Conservation (phyloP, 2,329 filamentous ascomycete species). For the Xylogone sp. region DNA sequence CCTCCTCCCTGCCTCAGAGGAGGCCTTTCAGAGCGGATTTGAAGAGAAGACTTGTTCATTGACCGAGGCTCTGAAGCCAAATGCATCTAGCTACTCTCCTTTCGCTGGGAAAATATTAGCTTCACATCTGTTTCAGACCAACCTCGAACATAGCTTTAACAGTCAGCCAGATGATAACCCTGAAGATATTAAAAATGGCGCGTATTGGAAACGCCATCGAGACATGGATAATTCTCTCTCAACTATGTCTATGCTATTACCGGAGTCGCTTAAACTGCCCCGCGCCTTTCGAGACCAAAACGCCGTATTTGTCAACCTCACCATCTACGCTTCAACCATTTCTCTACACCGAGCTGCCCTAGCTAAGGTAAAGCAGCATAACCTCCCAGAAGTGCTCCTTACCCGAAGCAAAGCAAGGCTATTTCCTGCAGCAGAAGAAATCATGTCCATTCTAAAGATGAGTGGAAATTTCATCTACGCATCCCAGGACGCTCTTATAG, state of each 20-base stretch:
- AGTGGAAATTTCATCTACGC: constrained; percentile 32
- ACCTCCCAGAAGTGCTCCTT: constrained; percentile 51
- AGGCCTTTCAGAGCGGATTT: constrained; percentile 53
- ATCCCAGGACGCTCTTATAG: constrained; percentile 66
- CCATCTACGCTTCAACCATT: constrained; percentile 64
- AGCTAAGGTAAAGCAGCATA: constrained; percentile 62
- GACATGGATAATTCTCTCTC: constrained; percentile 59
- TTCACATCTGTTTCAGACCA: constrained; percentile 58
- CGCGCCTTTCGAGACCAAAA: constrained; percentile 55
- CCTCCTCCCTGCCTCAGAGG: constrained; percentile 58
- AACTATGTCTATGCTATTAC: constrained; percentile 32
- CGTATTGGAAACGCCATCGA: constrained; percentile 65
- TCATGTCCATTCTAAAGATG: constrained; percentile 65
- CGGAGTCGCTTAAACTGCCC: constrained; percentile 29
- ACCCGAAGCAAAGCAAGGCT: constrained; percentile 64
- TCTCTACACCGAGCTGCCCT: constrained; percentile 68
- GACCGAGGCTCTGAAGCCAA: constrained; percentile 44
- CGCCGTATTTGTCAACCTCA: constrained; percentile 64
- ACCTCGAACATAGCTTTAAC: constrained; percentile 60
- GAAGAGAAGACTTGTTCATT: constrained; percentile 49
- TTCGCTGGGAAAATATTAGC: constrained; percentile 57
- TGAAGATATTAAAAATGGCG: constrained; percentile 58
- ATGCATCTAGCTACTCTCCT: constrained; percentile 44
- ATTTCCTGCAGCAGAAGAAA: constrained; percentile 63
- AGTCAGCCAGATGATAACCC: constrained; percentile 49